phyloP scores from a whole-genome alignment of 176 grass and related monocot genomes.

The Rhynchospora tenuis region DNA sequence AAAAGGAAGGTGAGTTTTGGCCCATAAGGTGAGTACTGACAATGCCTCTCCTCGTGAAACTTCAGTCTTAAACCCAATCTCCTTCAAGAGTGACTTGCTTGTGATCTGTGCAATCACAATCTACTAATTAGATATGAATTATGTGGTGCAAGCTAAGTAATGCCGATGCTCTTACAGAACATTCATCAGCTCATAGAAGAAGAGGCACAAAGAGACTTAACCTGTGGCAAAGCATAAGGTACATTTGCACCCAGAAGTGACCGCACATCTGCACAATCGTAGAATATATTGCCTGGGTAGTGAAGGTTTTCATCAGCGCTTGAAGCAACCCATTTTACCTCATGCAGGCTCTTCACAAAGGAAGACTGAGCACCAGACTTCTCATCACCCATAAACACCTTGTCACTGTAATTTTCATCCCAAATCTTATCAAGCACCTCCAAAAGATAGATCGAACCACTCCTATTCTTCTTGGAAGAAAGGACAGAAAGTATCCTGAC shows the following conservation, averaged over 20 bases:
- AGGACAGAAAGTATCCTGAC: constrained; percentile 57
- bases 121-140: not conserved
- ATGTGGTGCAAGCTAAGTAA: not conserved
- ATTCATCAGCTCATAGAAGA: not conserved
- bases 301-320: constrained; percentile 66
- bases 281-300: constrained; percentile 62
- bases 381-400: constrained; percentile 39
- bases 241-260: constrained; percentile 67
- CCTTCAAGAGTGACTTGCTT: constrained; percentile 70
- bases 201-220: constrained; percentile 29
- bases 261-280: constrained; percentile 50
- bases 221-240: constrained; percentile 84
- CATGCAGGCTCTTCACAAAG: constrained; percentile 62
- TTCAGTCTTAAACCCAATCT: constrained; percentile 79
- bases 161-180: not conserved
- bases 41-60: constrained; percentile 55
- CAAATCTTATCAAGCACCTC: constrained; percentile 83
- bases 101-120: constrained; percentile 45
- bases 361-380: constrained; percentile 48
- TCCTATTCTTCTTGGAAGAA: constrained; percentile 54
- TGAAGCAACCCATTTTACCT: constrained; percentile 82
- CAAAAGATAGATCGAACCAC: constrained; percentile 75
- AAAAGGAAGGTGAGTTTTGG: constrained; percentile 52
- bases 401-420: constrained; percentile 75
- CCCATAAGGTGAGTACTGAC: constrained; percentile 65